Evolutionary conservation across 768 basidiomycete species (phyloP), one percentile per base, ranked within the genome.

Genomic region (Hydnomerulius pinastri): DNA sequence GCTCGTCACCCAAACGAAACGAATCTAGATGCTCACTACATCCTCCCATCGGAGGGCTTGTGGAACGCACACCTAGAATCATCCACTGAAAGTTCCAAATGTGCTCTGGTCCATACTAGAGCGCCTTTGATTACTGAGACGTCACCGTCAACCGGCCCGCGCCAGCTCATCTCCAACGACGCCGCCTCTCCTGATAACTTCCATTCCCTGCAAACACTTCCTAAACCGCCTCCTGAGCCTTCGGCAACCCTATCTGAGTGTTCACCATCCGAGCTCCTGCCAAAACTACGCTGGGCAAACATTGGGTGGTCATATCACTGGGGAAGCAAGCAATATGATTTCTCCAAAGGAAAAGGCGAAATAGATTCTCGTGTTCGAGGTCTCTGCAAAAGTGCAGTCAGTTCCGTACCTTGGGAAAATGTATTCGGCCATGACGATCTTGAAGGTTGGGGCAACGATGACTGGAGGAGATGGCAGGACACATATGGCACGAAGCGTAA

Each of bases 271-370:
- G 70, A 78, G 23, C 78, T 98, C 12, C 59, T 95, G 13, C 75
- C 74, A 5, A 94, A 90, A 65, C 66, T 99, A 41, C 80, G 96
- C 41, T 99, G 96, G 96, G 88, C 92, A 2, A 98, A 96, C 60
- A 87, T 99, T 42, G 96, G 96, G 9, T 90, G 90, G 84, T 90
- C 81, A 45, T 99, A 99, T 68, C 92, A 98, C 72, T 98, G 96
- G 96, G 90, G 91, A 3, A 90, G 84, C 24, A 99, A 98, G 62
- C 86, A 90, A 51, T 99, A 99, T 63, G 92, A 97, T 62, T 94
- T 97, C 57, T 78, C 82, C 1, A 83, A 78, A 45, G 81, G 82
- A 2, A 82, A 80, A 49, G 85, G 81, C 0, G 73, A 74, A 0
- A 82, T 98, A 38, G 81, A 86, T 40, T 57, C 70, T 2, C 71